A percentile compares a stretch with the other conserved stretches of the same genome.
Evolutionary conservation across 192 early-diverging fungal species (phyloP).

Genomic region (Entrophospora sp.): DNA sequence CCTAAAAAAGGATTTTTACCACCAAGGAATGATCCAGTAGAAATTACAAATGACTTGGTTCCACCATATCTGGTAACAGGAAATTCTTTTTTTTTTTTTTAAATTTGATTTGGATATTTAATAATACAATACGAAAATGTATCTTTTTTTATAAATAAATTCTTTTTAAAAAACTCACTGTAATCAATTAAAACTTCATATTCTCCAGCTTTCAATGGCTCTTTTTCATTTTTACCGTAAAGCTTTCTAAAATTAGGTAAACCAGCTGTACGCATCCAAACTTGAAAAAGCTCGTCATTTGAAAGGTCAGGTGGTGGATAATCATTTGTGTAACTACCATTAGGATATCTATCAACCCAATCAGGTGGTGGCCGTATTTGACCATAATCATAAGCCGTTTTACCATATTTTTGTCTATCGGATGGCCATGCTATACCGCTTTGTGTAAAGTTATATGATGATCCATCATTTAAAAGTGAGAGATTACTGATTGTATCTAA

Average conservation of each 20-base stretch:
- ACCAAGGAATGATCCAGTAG: conserved; percentile 89
- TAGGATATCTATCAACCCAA: conserved; percentile 62
- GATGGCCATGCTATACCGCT: conserved; percentile 83
- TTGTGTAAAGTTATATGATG: conserved; percentile 50
- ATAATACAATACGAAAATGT: neutral
- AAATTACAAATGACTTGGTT: conserved; percentile 91
- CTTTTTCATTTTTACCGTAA: conserved; percentile 66
- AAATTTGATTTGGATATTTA: neutral
- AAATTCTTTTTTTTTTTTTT: conserved; percentile 51
- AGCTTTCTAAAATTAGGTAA: conserved; percentile 95
- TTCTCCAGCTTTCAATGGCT: conserved; percentile 51
- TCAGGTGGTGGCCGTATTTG: conserved; percentile 77
- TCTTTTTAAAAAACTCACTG: conserved; percentile 52
- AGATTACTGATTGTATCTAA: conserved; percentile 54
- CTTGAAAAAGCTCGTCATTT: conserved; percentile 78
- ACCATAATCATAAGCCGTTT: conserved; percentile 34
- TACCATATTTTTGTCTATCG: conserved; percentile 64
- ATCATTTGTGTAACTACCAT: conserved; percentile 37
- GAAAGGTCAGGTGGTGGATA: conserved; percentile 56
- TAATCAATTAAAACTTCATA: conserved; percentile 69
- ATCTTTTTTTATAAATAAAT: conserved; percentile 13
- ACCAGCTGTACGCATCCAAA: conserved; percentile 98
- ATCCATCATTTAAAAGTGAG: conserved; percentile 44
- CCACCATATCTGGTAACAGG: conserved; percentile 81
- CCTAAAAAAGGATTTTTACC: conserved; percentile 97